Base-by-base conservation (phyloP, 345 rosid species). In the Sisymbrium altissimum region DNA sequence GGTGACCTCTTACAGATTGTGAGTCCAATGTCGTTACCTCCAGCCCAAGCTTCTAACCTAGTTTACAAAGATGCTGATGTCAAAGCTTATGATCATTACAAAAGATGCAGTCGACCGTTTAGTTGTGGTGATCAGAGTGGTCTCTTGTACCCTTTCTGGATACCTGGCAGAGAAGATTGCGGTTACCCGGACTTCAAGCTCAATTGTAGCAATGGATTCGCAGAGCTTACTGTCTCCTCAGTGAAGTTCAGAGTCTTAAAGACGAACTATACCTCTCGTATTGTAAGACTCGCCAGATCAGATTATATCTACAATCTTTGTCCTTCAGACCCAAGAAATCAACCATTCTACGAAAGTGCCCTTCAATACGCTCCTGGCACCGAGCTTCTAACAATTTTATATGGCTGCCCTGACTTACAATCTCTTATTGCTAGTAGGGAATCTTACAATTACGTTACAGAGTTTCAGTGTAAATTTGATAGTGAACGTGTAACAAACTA, bases 21-120 rank as follows among this genome's bases (percentile, higher is more conserved):
- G 29, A 9, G 66, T 0, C 0, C 27, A 44, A 0, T 0, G 0
- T 27, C 33, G 46, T 0, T 81, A 73, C 85, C 92, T 21, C 97
- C 96, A 14, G 86, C 86, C n/a, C 59, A 76, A 78, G 84, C 91
- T 50, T 93, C 91, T 25, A 64, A 2, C 19, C 85, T 84, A 1
- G 52, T 76, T 59, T 78, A 87, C 48, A 59, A 67, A 0, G 86
- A 54, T 8, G 19, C 60, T 21, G 88, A 86, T 53, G 80, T 90
- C 1, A 27, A 6, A 29, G 32, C 32, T 29, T 23, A 23, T 30
- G 33, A 30, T 30, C 6, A 30, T 30, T 30, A 30, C 33, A 30
- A 4, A 30, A 5, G 33, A 30, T 30, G 33, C 6, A 30, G 33
- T 30, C 6, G 4, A 30, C 33, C 33, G 33, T 30, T 30, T 30